Percentiles rank a stretch among this genome's conserved stretches.
Conservation (phyloP, 495 filamentous ascomycete species). For the Gamarada debralockiae region DNA sequence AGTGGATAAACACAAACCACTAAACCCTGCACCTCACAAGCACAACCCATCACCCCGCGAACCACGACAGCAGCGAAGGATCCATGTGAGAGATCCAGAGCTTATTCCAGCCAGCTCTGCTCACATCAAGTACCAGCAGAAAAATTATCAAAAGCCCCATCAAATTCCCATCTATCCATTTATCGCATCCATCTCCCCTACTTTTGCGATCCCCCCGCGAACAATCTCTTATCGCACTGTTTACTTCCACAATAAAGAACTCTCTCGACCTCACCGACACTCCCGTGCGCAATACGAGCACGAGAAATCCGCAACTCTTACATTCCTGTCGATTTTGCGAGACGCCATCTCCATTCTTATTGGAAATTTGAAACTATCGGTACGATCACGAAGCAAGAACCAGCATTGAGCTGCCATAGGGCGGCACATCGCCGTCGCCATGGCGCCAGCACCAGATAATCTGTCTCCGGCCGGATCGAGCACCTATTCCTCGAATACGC, state of each 20-base stretch:
- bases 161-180: not conserved
- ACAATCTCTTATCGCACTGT: not conserved
- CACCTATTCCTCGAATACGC: conserved; percentile 75
- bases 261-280: not conserved
- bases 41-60: conserved; percentile 5
- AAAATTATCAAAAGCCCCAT: conserved; percentile 1
- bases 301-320: not conserved
- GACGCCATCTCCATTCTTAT: not conserved
- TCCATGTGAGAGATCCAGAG: not conserved
- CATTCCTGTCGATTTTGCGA: not conserved
- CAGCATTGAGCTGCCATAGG: conserved; percentile 16
- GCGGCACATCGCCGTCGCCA: conserved; percentile 23
- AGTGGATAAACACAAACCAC: not conserved
- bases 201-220: not conserved
- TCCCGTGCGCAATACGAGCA: not conserved
- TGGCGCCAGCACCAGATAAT: conserved; percentile 46
- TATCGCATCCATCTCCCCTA: not conserved
- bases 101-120: not conserved
- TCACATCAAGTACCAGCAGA: not conserved
- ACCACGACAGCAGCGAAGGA: not conserved
- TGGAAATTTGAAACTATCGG: not conserved
- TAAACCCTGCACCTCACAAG: not conserved
- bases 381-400: not conserved
- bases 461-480: conserved; percentile 78
- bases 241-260: not conserved